Base-by-base conservation (phyloP, 345 rosid genomes). In the Salix exigua region DNA sequence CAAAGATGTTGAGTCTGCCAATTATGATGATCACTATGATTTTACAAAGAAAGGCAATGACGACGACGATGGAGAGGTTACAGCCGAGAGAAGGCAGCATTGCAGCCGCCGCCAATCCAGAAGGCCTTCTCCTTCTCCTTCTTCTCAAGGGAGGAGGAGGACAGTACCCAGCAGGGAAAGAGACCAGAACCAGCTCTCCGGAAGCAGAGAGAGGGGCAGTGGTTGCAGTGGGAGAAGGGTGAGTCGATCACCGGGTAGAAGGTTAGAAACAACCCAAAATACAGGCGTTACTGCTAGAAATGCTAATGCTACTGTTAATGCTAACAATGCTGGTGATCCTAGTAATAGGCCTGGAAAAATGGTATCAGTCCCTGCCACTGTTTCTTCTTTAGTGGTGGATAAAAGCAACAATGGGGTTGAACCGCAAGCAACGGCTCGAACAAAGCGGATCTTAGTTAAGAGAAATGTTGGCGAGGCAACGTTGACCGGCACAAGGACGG, bases 141-240 rank as follows among this genome's bases (percentile, higher is more conserved):
- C 84, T 67, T 81, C 89, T 16, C 87, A 88, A 17, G 88, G 93
- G 77, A 88, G 99, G 86, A 87, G 98, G 72, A 86, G 98, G 81
- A 96, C 99, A n/a, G n/a, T n/a, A 2, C 99, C 97, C 16, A 95
- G 99, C 62, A 89, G 97, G 76, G 99, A 93, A 69, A 86, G 99
- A 66, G 99, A 93, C 5, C 86, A 78, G 77, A 85, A 85, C 16
- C 88, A 91, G 58, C 78, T 90, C 14, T 86, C 95, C 1, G 93
- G 92, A 2, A 80, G 83, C 73, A 66, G 74, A 60, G 93, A 89
- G 77, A 87, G 92, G 75, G 82, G 82, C 50, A 80, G 48, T 33
- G 48, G 68, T 26, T 23, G 91, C 26, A 85, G 83, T 60, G 91
- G 91, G 14, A 78, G 94, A 75, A 79, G 97, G 7, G 92, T 95